Base-by-base conservation (phyloP, 2,329 filamentous ascomycete genomes). In the Dactylonectria macrodidyma region DNA sequence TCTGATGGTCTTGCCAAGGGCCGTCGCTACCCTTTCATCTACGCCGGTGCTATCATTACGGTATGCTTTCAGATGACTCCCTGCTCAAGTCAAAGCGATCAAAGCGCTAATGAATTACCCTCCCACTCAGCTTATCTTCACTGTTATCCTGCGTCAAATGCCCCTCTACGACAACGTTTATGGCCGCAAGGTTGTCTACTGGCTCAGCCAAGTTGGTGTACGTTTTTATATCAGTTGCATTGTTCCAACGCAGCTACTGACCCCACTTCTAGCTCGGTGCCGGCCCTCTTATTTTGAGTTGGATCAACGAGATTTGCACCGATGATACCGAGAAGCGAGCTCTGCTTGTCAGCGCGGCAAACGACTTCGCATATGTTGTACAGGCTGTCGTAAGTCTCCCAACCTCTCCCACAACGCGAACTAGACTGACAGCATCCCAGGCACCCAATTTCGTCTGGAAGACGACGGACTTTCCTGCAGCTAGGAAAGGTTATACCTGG, bases 271-370 rank as follows among this genome's bases (percentile, higher is more conserved):
- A 71, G 69, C 44, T 61, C 12, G 70, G 72, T 8, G 72, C 71
- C 2, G 71, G 72, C 3, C 72, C 70, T 24, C 70, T 74, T 1
- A 74, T 74, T 10, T 62, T 74, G 3, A 72, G 71, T 14, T 74
- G 71, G 71, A 72, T 74, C 12, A 74, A 74, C 22, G 71, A 74
- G n/a, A 72, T 74, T 1, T 72, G 71, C 26, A 62, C 63, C 0
- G 52, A 58, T 7, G 72, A 74, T 62, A 74, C 72, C 1, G 72
- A 74, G 51, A 74, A 74, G 7, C 66, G 70, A 47, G 71, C 70
- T 2, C 22, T 74, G 0, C 48, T 74, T 4, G 71, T 74, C 9
- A 66, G 54, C 3, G 64, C 67, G 58, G 60, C 67, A 3, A 67
- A 67, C 19, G 64, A 67, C 38, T 47, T 69, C 8, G 59, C 65